These are phyloP conservation scores for Wakefieldia striispora DNA, from an alignment of 768 basidiomycete genomes.

Conservation along the genomic window DNA sequence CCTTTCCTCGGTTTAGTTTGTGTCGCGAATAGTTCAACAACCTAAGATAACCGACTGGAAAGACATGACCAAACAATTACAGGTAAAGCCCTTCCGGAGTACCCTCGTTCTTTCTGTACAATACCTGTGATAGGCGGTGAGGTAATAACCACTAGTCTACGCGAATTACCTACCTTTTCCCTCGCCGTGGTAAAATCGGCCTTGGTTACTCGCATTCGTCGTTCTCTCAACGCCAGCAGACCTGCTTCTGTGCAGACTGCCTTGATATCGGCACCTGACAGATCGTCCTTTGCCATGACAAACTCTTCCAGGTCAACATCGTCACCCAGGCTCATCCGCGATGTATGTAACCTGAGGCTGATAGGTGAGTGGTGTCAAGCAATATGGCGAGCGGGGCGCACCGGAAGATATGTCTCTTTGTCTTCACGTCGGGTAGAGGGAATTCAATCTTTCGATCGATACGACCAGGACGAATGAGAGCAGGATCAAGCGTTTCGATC, in stretches of 20 bases:
- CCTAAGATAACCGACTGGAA: neutral
- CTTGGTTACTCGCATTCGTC: constrained; percentile 93
- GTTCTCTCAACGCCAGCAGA: constrained; percentile 87
- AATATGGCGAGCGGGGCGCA: constrained; percentile 28
- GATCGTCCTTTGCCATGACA: constrained; percentile 92
- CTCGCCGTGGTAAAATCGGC: constrained; percentile 86
- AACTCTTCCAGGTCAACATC: constrained; percentile 97
- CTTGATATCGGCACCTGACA: constrained; percentile 98
- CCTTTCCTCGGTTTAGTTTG: too few species aligned
- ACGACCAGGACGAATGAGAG: constrained; percentile 95
- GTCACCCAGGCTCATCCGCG: constrained; percentile 84
- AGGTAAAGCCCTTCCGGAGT: constrained; percentile 88
- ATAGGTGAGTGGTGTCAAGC: constrained; percentile 5
- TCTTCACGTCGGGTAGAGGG: constrained; percentile 96
- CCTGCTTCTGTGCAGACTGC: constrained; percentile 99
- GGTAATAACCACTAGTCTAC: constrained; percentile 9
- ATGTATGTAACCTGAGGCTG: constrained; percentile 72
- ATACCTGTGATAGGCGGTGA: constrained; percentile 44
- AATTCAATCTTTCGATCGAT: constrained; percentile 99
- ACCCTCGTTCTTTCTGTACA: constrained; percentile 98
- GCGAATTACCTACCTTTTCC: constrained; percentile 70
- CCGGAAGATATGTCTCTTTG: constrained; percentile 98
- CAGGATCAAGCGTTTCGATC: constrained; percentile 96
- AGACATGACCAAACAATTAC: constrained; percentile 35
- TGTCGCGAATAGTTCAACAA: too few species aligned